These are phyloP conservation scores for Leishmania arabica DNA, from an alignment of 208 protist genomes.

Conservation along the genomic window DNA sequence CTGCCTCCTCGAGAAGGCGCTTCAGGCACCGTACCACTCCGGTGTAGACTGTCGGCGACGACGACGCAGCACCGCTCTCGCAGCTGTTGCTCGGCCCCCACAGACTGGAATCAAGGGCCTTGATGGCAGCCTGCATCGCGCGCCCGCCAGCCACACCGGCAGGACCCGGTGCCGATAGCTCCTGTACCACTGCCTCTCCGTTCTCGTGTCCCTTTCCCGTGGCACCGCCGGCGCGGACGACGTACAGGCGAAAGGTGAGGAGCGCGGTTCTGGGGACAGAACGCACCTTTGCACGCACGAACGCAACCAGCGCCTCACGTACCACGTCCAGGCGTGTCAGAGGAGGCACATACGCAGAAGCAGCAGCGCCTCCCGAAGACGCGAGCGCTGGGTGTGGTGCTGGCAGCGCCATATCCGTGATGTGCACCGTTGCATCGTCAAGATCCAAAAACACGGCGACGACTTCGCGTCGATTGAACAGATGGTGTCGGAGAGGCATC, in stretches of 20 bases:
- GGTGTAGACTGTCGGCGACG: not conserved
- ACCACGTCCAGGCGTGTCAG: conserved; percentile 42
- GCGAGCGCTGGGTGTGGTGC: not conserved
- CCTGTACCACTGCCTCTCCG: conserved; percentile 1
- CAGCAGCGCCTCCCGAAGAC: not conserved
- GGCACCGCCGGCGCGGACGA: conserved; percentile 14
- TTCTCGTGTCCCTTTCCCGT: conserved; percentile 9
- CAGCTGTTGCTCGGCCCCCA: not conserved
- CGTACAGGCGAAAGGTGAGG: conserved; percentile 47
- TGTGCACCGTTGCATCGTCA: conserved; percentile 24
- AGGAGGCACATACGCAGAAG: conserved; percentile 17
- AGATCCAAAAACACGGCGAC: conserved; percentile 57
- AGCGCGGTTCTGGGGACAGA: conserved; percentile 20
- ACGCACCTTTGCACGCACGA: conserved; percentile 43
- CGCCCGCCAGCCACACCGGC: conserved; percentile 6
- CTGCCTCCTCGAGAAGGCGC: not conserved
- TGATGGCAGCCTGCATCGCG: conserved; percentile 13
- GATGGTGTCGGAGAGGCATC: conserved; percentile 4
- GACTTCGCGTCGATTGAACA: conserved; percentile 46
- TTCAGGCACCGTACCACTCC: conserved; percentile 4
- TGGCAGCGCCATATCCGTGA: conserved; percentile 44
- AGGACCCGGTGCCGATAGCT: conserved; percentile 29
- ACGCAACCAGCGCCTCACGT: conserved; percentile 38
- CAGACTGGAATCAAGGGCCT: not conserved
- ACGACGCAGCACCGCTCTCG: not conserved